Evolutionary conservation across 1,284 basidiomycete genomes (phyloP), one percentile per base, ranked within the genome.

Genomic region (Microbotryum silenes-acaulis): DNA sequence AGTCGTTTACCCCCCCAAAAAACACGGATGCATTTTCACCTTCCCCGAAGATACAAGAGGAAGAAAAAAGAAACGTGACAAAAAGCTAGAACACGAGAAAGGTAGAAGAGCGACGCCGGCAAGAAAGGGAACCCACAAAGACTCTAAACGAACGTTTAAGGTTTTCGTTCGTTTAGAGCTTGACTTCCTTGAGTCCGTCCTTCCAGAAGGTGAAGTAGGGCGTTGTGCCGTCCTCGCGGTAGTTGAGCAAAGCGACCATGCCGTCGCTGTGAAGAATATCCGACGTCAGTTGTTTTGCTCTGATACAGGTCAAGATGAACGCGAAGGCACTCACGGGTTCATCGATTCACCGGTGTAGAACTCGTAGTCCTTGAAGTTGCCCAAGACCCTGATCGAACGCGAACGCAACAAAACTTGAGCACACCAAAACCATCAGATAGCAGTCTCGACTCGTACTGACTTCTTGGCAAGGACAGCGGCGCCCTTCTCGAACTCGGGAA

Each of bases 201-300:
- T 88, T 91, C 91, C 90, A 94, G 81, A 93, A 88, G 47, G 85
- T 91, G 31, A 94, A 85, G 79, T 88, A 97, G 53, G 74, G 93
- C 57, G 81, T 81, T 61, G 76, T 74, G 68, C 81, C 80, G 72
- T 82, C 80, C 76, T 81, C 80, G 60, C 80, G 77, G 78, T 81
- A 69, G 67, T 69, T 89, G 66, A 96, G 83, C 61, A 97, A 82
- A 50, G 85, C 87, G 70, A 47, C 50, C 42, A 47, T 51, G 9
- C 25, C 18, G 27, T 57, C 50, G 42, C 49, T 23, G 49, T 16
- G 21, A 25, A 46, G 1, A 8, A 20, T 16, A 6, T 42, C 10
- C 27, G 50, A 29, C 20, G 27, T 31, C 7, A 20, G 25, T n/a
- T 49, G 6, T 50, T 9, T 29, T 33, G 37, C 6, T 42, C 37